Conservation (phyloP, 2,329 filamentous ascomycete species). For the Metarhizium guizhouense region DNA sequence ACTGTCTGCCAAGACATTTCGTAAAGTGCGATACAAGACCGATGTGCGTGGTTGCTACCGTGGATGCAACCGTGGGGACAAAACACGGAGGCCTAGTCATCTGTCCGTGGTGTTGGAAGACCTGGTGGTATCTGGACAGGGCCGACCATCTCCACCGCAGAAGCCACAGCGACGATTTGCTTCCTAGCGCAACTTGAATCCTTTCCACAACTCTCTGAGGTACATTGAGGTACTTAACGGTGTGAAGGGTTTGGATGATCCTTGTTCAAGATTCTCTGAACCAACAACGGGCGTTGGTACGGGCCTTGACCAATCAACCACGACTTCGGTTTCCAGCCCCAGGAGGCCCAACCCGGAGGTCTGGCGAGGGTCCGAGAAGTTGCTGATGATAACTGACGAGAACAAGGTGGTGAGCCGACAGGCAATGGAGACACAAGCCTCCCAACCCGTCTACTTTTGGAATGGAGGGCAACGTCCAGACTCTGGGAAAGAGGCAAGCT, state of each 20-base stretch:
- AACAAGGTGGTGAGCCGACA: neutral
- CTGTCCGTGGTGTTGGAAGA: constrained; percentile 1
- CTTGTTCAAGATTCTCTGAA: neutral
- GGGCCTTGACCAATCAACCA: neutral
- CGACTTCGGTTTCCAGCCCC: neutral
- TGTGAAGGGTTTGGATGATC: neutral
- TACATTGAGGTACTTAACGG: neutral
- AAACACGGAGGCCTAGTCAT: neutral
- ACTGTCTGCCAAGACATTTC: constrained; percentile 2
- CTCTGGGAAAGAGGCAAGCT: neutral
- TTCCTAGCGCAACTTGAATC: neutral
- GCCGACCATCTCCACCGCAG: neutral
- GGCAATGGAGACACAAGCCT: constrained; percentile 3
- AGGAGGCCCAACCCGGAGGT: neutral
- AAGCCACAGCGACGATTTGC: neutral
- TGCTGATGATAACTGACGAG: neutral
- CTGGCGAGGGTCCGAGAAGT: neutral
- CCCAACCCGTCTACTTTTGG: neutral
- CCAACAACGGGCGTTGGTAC: neutral
- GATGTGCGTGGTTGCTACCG: constrained; percentile 11
- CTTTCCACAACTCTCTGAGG: neutral
- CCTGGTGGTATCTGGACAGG: neutral
- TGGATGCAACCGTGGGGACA: constrained; percentile 8
- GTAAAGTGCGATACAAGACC: neutral
- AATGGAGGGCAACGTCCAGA: neutral